Base-by-base conservation (phyloP, 495 filamentous ascomycete genomes). In the Pseudoneurospora amorphoporcata region DNA sequence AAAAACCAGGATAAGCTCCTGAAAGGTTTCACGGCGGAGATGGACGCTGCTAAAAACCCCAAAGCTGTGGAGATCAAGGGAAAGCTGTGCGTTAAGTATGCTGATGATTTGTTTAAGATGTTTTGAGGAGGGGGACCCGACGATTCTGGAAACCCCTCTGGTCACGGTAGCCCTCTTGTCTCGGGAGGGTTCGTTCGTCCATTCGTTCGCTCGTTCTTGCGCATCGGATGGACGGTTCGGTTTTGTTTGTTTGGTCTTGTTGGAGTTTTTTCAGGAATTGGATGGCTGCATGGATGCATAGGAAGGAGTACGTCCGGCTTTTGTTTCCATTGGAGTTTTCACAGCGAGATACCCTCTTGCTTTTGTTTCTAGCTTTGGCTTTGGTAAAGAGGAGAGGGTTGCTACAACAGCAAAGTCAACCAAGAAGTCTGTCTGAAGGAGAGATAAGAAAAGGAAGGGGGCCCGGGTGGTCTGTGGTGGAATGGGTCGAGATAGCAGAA, bases 101-200 rank as follows among this genome's bases (percentile, higher is more conserved):
- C 78, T 29, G 75, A 73, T 58, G 72, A 76, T 39, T 32, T 79
- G 69, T 75, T 78, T 23, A 76, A 72, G 72, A 75, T 71, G 53
- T 17, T 42, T 74, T 61, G 70, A 53, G 9, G 8, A 8, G 43
- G 3, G 23, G 5, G 35, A 37, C 35, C 35, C 35, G 35, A 5
- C 65, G 38, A 37, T 35, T 68, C 23, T 23, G 8, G 32, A 19
- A 1, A 68, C 3, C 16, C 8, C 5, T 53, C 43, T 29, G 39
- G 41, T 19, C 16, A 14, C 32, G 32, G 4, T 43, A 17, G 41
- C 2, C 2, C 41, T 43, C 8, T 43, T 43, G 41, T 43, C 41
- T 17, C 8, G 5, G 7, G 41, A 43, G 43, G 9, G n/a, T n/a
- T 65, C 4, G 35, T 23, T 39, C 61, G 61, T 14, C 12, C 8